These are phyloP conservation scores for Saccharomyces hybrid DNA, from an alignment of 1,139 yeast genomes.

Conservation along the genomic window DNA sequence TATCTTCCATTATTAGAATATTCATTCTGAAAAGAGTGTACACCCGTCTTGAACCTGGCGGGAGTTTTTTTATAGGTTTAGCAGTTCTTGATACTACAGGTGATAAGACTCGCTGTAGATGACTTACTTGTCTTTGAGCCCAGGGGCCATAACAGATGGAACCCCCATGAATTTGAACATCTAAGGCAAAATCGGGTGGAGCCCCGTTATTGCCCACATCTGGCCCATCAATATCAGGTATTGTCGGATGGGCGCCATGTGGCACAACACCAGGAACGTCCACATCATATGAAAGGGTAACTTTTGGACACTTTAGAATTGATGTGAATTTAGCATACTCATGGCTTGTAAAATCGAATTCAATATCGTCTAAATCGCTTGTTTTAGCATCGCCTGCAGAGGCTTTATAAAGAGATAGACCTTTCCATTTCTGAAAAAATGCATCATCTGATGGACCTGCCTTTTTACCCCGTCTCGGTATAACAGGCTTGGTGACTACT, in stretches of 20 bases:
- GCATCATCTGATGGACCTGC: constrained; percentile 33
- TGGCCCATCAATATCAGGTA: constrained; percentile 34
- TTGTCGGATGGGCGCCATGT: constrained; percentile 26
- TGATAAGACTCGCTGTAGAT: constrained; percentile 56
- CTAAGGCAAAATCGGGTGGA: constrained; percentile 62
- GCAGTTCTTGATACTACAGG: constrained; percentile 63
- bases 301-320: constrained; percentile 54
- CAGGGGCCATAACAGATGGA: constrained; percentile 88
- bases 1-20: constrained; percentile 50
- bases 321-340: constrained; percentile 84
- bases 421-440: constrained; percentile 41
- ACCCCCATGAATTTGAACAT: constrained; percentile 51
- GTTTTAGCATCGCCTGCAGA: constrained; percentile 20
- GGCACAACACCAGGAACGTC: constrained; percentile 67
- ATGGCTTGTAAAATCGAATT: constrained; percentile 34
- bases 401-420: constrained; percentile 36
- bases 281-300: constrained; percentile 52
- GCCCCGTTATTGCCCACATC: constrained; percentile 50
- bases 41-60: constrained; percentile 46
- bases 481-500: constrained; percentile 12
- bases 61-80: constrained; percentile 37
- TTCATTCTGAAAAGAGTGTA: constrained; percentile 51
- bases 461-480: constrained; percentile 24
- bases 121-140: constrained; percentile 79
- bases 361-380: constrained; percentile 21